Percentiles rank a stretch among this genome's conserved stretches.
These are phyloP conservation scores for Cutaneotrichosporon sp. DNA, from an alignment of 1,284 basidiomycete genomes.

Conservation along the genomic window DNA sequence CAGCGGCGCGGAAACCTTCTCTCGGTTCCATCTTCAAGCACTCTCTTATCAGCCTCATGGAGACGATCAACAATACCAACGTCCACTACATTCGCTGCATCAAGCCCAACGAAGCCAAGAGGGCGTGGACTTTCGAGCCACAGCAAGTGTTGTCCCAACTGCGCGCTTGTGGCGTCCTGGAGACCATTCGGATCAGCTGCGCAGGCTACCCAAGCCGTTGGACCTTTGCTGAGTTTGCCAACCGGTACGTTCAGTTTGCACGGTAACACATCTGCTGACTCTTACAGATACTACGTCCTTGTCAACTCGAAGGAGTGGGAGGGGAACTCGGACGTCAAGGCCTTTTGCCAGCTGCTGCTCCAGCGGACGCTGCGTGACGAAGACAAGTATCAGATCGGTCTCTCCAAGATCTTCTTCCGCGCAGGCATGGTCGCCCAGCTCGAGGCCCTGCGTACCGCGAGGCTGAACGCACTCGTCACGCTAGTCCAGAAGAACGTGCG, in stretches of 20 bases:
- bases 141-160: conserved; percentile 95
- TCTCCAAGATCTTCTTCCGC: conserved; percentile 99
- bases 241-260: conserved; percentile 65
- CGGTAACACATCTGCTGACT: neutral
- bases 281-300: conserved; percentile 85
- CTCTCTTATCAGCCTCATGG: conserved; percentile 92
- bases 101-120: conserved; percentile 97
- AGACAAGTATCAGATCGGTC: conserved; percentile 95
- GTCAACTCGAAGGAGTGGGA: conserved; percentile 82
- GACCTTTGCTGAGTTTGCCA: conserved; percentile 99
- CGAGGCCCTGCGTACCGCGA: conserved; percentile 83
- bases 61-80: conserved; percentile 95
- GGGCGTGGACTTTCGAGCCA: conserved; percentile 94
- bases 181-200: conserved; percentile 98
- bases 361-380: conserved; percentile 83
- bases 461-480: conserved; percentile 87
- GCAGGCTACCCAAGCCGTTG: conserved; percentile 99
- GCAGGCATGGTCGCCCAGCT: conserved; percentile 98
- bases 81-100: conserved; percentile 99
- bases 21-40: conserved; percentile 98
- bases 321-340: conserved; percentile 68
- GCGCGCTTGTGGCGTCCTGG: conserved; percentile 96
- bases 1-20: conserved; percentile 84
- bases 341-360: conserved; percentile 83
- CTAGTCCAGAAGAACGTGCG: conserved; percentile 97